Percentiles rank a stretch among this genome's conserved stretches.
Conservation (phyloP, 345 rosid genomes). For the Eucalyptus virginea region DNA sequence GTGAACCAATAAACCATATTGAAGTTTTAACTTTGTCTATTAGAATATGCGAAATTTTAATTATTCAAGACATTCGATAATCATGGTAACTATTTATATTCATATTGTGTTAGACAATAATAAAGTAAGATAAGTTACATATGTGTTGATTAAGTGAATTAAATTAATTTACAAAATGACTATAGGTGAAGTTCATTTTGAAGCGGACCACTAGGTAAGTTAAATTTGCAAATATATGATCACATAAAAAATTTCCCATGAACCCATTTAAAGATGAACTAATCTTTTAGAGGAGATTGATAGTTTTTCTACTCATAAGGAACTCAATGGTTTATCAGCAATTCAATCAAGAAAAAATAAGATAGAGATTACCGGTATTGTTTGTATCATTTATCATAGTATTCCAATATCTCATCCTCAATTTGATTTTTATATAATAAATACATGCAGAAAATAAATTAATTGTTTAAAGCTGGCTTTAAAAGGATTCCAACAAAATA, state of each 20-base stretch:
- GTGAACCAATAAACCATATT: background rate
- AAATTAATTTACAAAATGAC: background rate
- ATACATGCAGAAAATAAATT: background rate
- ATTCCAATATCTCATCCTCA: background rate
- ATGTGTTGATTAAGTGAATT: background rate
- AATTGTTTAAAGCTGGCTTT: background rate
- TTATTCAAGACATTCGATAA: background rate
- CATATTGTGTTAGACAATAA: background rate
- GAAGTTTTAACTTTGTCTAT: background rate
- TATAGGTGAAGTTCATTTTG: background rate
- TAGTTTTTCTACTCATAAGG: background rate
- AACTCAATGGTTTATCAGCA: background rate
- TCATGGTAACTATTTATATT: background rate
- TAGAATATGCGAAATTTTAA: background rate
- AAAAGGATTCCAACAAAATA: background rate
- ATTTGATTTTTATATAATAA: background rate
- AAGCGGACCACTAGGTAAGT: background rate
- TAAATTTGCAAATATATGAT: background rate
- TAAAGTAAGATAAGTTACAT: background rate
- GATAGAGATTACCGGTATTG: background rate
- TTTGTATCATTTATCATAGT: background rate
- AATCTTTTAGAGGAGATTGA: background rate
- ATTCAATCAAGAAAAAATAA: background rate
- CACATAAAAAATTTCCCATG: background rate
- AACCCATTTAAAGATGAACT: background rate